Evolutionary conservation across 2,329 filamentous ascomycete species (phyloP).

Genomic region (Penicillium sp.): DNA sequence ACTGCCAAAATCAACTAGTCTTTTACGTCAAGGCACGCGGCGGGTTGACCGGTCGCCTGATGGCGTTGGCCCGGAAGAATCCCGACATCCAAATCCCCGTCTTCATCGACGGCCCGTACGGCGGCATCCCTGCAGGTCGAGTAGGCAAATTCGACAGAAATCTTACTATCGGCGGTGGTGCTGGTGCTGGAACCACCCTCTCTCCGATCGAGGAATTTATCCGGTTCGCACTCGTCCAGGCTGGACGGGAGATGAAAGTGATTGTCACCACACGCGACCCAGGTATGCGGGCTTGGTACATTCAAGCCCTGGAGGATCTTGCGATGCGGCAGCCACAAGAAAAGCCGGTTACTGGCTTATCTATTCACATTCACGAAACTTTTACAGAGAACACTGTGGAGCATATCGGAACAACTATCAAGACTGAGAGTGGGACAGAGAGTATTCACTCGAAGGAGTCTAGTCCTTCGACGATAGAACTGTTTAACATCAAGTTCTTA

Average conservation of each 20-base stretch:
- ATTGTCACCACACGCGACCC: constrained; percentile 28
- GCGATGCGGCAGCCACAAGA: constrained; percentile 17
- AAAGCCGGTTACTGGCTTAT: constrained; percentile 19
- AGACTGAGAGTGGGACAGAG: constrained; percentile 8
- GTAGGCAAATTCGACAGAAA: constrained; percentile 50
- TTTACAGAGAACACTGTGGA: neutral
- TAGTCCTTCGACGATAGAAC: constrained; percentile 9
- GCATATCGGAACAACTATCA: constrained; percentile 8
- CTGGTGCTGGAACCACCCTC: constrained; percentile 61
- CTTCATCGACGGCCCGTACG: constrained; percentile 65
- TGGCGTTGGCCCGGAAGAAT: constrained; percentile 44
- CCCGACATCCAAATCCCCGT: constrained; percentile 52
- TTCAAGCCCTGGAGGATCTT: constrained; percentile 24
- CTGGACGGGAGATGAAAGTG: constrained; percentile 22
- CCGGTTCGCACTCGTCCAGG: neutral
- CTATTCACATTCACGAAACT: constrained; percentile 27
- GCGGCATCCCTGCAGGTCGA: constrained; percentile 52
- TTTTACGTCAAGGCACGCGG: constrained; percentile 60
- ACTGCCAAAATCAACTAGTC: constrained; percentile 49
- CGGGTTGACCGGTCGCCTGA: constrained; percentile 59
- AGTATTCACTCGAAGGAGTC: constrained; percentile 21
- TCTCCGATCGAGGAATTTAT: constrained; percentile 49
- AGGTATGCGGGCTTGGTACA: constrained; percentile 27
- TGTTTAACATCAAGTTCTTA: constrained; percentile 23
- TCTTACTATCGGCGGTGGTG: constrained; percentile 62